Base-by-base conservation (phyloP, 2,329 filamentous ascomycete species). In the Neocatenulostroma microsporum region DNA sequence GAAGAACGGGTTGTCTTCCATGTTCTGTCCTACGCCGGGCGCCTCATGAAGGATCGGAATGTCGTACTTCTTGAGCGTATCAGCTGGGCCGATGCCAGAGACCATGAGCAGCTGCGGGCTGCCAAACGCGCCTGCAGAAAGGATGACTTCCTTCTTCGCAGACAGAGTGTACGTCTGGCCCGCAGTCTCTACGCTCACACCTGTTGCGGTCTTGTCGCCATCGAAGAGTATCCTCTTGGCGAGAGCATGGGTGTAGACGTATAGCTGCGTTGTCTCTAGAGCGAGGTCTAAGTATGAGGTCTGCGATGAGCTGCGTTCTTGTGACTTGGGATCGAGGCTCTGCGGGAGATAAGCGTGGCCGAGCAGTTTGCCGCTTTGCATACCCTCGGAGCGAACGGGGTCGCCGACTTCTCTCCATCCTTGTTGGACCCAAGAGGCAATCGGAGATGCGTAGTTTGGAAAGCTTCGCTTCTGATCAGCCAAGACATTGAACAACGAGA, bases 101-200 rank as follows among this genome's bases (percentile, higher is more conserved):
- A 57, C 43, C 53, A 54, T 54, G 14, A 56, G 34, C 2, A 59
- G 48, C 35, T 67, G 63, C 0, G 63, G 66, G 0, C 58, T 63
- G 23, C 63, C 60, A 21, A 66, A 65, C 1, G 57, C 54, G 14
- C 65, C 66, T 1, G 63, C 64, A 0, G 63, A 63, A 1, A 69
- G 38, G 20, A 70, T 63, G 17, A 68, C 61, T 44, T 69, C 65
- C 27, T 62, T 61, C 8, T 49, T 56, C 1, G 63, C 63, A 0
- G 37, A 32, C 18, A 55, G 34, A 17, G 24, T 55, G 36, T 42
- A 53, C 17, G 27, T 38, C 19, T 45, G 33, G 17, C 30, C 39
- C 3, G 46, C 47, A 12, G 56, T 49, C 39, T 54, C 24, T 25
- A 52, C 48, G 29, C 46, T 13, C 15, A 56, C 44, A n/a, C 49